phyloP scores from a whole-genome alignment of 257 asterid genomes.

The Solanum ossicruentum region DNA sequence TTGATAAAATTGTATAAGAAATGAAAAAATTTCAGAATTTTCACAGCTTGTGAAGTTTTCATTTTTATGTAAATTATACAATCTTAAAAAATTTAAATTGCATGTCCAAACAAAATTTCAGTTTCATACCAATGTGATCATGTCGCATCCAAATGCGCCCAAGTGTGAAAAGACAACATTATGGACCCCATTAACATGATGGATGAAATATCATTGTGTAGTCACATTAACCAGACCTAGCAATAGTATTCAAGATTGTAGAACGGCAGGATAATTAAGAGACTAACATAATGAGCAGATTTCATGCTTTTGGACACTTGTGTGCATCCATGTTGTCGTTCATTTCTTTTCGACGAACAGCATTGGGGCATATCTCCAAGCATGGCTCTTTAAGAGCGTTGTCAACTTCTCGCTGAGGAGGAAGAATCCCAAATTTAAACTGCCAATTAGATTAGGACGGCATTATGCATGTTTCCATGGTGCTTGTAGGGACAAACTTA shows the following conservation, averaged over 20 bases:
- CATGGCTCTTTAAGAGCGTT: constrained; percentile 60
- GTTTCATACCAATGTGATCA: not conserved
- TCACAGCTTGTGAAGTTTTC: not conserved
- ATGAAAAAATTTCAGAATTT: not conserved
- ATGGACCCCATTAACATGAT: not conserved
- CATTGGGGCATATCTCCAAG: constrained; percentile 60
- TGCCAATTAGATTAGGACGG: constrained; percentile 6
- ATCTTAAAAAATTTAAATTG: not conserved
- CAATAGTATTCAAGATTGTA: not conserved
- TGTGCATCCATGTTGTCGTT: not conserved
- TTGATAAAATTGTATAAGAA: not conserved
- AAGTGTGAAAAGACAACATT: not conserved
- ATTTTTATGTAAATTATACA: not conserved
- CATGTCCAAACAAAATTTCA: not conserved
- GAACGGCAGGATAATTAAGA: not conserved
- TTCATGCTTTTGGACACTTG: constrained; percentile 51
- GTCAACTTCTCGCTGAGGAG: constrained; percentile 51
- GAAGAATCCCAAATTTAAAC: constrained; percentile 74
- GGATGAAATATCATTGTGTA: not conserved
- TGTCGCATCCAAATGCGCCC: not conserved
- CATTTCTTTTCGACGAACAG: constrained; percentile 31
- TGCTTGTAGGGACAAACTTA: too few species aligned
- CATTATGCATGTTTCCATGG: not conserved
- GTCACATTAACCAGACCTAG: not conserved
- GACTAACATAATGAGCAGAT: not conserved